phyloP scores from a whole-genome alignment of 2,329 filamentous ascomycete genomes.

The Xenoacremonium recifei region DNA sequence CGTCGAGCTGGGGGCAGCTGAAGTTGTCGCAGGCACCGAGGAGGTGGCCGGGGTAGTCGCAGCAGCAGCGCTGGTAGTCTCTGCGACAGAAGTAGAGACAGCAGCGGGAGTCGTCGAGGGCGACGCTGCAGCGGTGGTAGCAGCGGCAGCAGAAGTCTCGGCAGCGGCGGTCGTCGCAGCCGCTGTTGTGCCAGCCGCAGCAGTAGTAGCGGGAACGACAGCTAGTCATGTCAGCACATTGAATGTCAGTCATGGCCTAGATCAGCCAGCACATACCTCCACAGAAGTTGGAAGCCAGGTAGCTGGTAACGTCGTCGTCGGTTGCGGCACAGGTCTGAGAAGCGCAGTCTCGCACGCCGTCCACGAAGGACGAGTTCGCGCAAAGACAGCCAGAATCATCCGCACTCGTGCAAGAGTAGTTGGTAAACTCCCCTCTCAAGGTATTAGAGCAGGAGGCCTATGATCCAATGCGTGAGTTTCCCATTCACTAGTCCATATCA shows the following conservation, averaged over 20 bases:
- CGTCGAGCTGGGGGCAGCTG: too few relatives aligned
- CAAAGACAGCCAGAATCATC: conserved; percentile 37
- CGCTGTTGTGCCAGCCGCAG: conserved; percentile 9
- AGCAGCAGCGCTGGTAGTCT: background rate
- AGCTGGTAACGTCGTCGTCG: conserved; percentile 11
- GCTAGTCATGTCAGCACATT: conserved; percentile 8
- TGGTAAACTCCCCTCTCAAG: background rate
- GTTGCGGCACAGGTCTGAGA: conserved; percentile 20
- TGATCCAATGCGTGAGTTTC: background rate
- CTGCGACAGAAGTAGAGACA: background rate
- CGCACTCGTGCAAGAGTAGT: background rate
- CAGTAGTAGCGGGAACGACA: conserved; percentile 8
- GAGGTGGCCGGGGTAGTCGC: background rate
- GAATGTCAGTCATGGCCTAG: too few relatives aligned
- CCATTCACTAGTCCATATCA: background rate
- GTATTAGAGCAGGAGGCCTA: background rate
- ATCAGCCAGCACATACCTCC: conserved; percentile 24
- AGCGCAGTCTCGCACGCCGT: conserved; percentile 42
- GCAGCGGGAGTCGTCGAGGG: background rate
- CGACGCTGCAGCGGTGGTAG: conserved; percentile 3
- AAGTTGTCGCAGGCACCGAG: too few relatives aligned
- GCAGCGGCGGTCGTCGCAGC: conserved; percentile 5
- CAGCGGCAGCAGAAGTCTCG: conserved; percentile 1
- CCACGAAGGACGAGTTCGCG: conserved; percentile 29
- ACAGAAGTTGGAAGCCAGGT: conserved; percentile 21